Base-by-base conservation (phyloP, 148 eudicot genomes). In the Silene latifolia region DNA sequence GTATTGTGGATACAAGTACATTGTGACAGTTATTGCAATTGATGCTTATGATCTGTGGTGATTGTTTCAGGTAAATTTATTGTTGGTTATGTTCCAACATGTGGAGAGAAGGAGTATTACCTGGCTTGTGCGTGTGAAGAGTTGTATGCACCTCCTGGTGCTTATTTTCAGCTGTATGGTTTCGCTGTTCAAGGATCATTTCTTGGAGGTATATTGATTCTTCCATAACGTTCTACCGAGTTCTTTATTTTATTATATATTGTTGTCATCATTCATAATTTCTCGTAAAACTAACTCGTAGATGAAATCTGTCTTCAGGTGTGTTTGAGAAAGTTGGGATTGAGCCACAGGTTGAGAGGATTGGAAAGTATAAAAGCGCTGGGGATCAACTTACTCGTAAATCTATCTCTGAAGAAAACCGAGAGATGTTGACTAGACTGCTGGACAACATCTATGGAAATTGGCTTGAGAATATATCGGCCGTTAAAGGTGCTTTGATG, bases 281-380 rank as follows among this genome's bases (percentile, higher is more conserved):
- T 53, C 35, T 19, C 62, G 32, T 14, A 69, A 69, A 46, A 19
- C 48, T 47, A n/a, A 60, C 39, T 18, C 4, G 17, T 29, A 11
- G 20, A 21, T 53, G 15, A 66, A 65, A 48, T 71, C 67, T 86
- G 69, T 78, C 75, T 86, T 82, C 83, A 94, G 98, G 98, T 78
- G 87, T 91, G 70, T 86, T 94, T 69, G 97, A 94, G 85, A 92
- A 94, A 77, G 86, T 84, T 57, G 97, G 98, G 74, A 76, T 92
- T 79, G 92, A 92, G 81, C 96, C 98, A 42, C 98, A 94, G 84
- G 91, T 94, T 74, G 86, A 90, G 82, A 87, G 98, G 81, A 91
- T 94, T 82, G 98, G 98, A 62, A 94, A 94, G 82, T 94, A 90
- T 72, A 91, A 94, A 86, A 94, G 93, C 81, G 96, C 92, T 56